phyloP scores from a whole-genome alignment of 2,329 filamentous ascomycete genomes.

The Beauveria medogensis region DNA sequence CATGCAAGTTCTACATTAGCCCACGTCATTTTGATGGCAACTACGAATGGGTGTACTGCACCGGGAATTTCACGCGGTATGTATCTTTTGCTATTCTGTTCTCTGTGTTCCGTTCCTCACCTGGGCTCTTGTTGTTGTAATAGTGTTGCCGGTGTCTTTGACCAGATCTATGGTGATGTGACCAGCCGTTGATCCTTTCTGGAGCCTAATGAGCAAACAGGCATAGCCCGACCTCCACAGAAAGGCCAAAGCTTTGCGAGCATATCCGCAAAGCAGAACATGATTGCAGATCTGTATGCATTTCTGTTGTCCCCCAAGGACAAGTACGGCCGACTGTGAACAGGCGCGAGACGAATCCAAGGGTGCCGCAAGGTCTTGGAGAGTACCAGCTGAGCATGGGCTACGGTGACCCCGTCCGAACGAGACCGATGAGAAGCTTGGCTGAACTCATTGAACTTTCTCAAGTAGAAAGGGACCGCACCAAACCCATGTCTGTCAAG shows the following conservation, averaged over 20 bases:
- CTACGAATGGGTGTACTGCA: background rate
- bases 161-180: background rate
- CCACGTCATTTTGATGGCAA: background rate
- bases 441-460: background rate
- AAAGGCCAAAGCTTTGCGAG: background rate
- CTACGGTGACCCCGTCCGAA: background rate
- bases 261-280: background rate
- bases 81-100: background rate
- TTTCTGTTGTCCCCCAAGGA: background rate
- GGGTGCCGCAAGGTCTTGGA: background rate
- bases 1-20: background rate
- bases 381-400: background rate
- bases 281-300: background rate
- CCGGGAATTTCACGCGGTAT: background rate
- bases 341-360: background rate
- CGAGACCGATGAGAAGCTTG: background rate
- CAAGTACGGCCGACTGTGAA: background rate
- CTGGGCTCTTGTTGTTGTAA: background rate
- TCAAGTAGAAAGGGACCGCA: background rate
- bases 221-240: too few species aligned
- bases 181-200: too few species aligned
- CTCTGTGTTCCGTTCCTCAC: too few species aligned
- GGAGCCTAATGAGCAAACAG: background rate
- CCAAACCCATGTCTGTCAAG: background rate
- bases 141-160: background rate